Evolutionary conservation across 495 filamentous ascomycete species (phyloP), one percentile per base, ranked within the genome.

Genomic region (Aspergillus ostianus): DNA sequence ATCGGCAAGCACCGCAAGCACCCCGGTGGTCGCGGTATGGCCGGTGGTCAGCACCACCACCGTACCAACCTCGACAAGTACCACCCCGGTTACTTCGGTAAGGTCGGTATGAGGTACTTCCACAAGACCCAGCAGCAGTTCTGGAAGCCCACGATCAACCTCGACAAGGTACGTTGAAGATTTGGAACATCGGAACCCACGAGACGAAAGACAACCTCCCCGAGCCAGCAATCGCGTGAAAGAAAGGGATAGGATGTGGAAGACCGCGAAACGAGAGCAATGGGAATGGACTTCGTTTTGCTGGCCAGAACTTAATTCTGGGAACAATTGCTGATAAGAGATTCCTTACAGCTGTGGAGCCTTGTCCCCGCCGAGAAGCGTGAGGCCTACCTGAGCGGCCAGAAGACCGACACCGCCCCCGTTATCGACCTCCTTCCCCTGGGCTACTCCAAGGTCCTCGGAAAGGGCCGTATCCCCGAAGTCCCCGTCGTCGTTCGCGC

Each of bases 11-110:
- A 94, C 85, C 84, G 91, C 69, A 96, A 94, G 87, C 89, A 90
- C 73, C 89, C 89, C 73, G 90, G 90, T 92, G 90, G 90, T 87
- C 87, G 90, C 77, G 91, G 90, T 91, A 87, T 95, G 82, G 92
- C 92, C 75, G 92, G 92, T 91, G 92, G 92, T 83, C 76, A 79
- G 81, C 92, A 97, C 82, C 92, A 97, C 83, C 91, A 94, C 85
- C 81, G 90, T 63, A 96, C 91, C 68, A 96, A 96, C 82, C 80
- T 96, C 68, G 91, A 96, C 80, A 94, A 94, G 80, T 93, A 90
- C 87, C 90, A 93, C 79, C 90, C 90, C 19, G 91, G 90, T 88
- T 96, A 95, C 88, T 97, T 96, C 80, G 92, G 92, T 79, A 97
- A 96, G 83, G 92, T 96, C 61, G 92, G 92, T 83, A 97, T 96